Percentiles rank a stretch among this genome's conserved stretches.
These are phyloP conservation scores for Chlamydomonas reinhardtii DNA, from an alignment of 163 green algal species.

Conservation along the genomic window DNA sequence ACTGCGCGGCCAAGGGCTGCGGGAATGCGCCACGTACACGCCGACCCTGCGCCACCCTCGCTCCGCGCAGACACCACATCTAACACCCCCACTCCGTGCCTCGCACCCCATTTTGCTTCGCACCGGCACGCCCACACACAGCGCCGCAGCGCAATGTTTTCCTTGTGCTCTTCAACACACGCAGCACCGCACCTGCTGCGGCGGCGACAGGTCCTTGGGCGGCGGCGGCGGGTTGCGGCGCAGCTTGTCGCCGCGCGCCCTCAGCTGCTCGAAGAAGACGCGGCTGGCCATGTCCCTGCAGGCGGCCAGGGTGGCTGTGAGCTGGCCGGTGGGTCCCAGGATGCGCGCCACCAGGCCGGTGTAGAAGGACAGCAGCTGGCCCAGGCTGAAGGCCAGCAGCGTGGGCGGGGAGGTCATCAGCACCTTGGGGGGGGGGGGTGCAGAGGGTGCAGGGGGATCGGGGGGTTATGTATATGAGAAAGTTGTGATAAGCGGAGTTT, in stretches of 20 bases:
- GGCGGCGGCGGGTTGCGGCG: conserved; percentile 80
- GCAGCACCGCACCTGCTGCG: conserved; percentile 63
- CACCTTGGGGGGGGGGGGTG: conserved; percentile 78
- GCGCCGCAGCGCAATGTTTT: too few relatives aligned
- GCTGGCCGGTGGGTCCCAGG: conserved; percentile 68
- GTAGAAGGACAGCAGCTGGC: conserved; percentile 95
- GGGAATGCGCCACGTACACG: too few relatives aligned
- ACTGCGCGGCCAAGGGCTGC: too few relatives aligned
- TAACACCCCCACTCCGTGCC: too few relatives aligned
- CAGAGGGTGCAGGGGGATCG: neutral
- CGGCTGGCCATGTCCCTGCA: conserved; percentile 76
- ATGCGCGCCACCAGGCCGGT: conserved; percentile 75
- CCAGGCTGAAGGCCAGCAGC: conserved; percentile 90
- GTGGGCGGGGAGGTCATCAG: conserved; percentile 84
- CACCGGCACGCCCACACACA: too few relatives aligned
- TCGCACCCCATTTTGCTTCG: neutral
- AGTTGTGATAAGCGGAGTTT: too few relatives aligned
- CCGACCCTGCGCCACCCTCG: too few relatives aligned
- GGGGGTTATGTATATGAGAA: too few relatives aligned
- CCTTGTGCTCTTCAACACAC: too few relatives aligned
- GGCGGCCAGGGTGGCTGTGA: conserved; percentile 59
- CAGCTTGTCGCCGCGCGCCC: conserved; percentile 80
- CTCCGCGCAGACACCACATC: too few relatives aligned
- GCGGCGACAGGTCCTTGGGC: conserved; percentile 79
- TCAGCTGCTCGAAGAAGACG: conserved; percentile 87